Conservation (phyloP, 2,329 filamentous ascomycete species). For the Alternaria brassicae region DNA sequence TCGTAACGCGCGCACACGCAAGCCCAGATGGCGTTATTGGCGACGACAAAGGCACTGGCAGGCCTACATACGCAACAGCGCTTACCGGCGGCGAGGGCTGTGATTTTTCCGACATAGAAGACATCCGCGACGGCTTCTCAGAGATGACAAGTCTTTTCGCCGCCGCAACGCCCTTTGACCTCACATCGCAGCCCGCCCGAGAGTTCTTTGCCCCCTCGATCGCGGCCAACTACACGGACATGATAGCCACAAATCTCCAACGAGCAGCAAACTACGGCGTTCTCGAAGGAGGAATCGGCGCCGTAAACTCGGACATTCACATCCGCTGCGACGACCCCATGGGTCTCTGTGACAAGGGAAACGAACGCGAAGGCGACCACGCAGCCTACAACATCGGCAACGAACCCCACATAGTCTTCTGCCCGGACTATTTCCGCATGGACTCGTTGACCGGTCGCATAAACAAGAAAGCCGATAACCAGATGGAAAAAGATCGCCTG, state of each 20-base stretch:
- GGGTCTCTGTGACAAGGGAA: constrained; percentile 33
- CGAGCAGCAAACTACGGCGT: constrained; percentile 42
- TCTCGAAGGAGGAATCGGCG: constrained; percentile 28
- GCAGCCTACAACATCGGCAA: constrained; percentile 47
- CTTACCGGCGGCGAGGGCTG: constrained; percentile 45
- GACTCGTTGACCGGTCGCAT: constrained; percentile 34
- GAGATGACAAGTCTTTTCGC: constrained; percentile 44
- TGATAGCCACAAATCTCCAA: constrained; percentile 38
- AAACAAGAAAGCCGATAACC: constrained; percentile 31
- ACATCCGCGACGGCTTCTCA: constrained; percentile 41
- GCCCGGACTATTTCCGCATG: constrained; percentile 38
- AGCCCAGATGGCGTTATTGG: constrained; percentile 34
- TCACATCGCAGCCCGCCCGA: constrained; percentile 28
- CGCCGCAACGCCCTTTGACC: constrained; percentile 33
- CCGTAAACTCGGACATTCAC: constrained; percentile 41
- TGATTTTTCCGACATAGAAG: constrained; percentile 30
- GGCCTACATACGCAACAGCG: constrained; percentile 29
- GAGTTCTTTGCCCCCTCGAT: constrained; percentile 42
- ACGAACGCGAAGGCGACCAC: constrained; percentile 40
- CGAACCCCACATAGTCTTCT: constrained; percentile 47
- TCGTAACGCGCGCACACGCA: constrained; percentile 35
- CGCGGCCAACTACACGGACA: constrained; percentile 34
- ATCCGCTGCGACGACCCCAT: constrained; percentile 47
- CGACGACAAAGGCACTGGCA: constrained; percentile 24
- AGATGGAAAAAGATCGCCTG: constrained; percentile 32